These are phyloP conservation scores for Cornus suecica DNA, from an alignment of 148 eudicot genomes.

Conservation along the genomic window DNA sequence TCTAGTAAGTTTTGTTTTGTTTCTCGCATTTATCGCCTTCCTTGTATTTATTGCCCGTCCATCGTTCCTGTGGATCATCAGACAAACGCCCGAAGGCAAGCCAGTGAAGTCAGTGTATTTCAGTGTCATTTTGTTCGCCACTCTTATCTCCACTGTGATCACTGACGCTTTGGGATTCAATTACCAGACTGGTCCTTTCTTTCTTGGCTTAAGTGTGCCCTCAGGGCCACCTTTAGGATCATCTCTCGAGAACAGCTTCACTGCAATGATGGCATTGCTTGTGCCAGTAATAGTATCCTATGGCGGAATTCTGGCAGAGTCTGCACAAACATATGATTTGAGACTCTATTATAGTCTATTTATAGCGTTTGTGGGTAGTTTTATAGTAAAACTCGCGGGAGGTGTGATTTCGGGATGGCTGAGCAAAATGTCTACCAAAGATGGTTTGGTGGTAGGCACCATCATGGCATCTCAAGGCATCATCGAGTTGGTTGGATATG, in stretches of 20 bases:
- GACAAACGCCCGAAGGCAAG: conserved; percentile 33
- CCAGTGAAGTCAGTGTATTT: conserved; percentile 22
- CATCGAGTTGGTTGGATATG: conserved; percentile 11
- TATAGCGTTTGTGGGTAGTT: background rate
- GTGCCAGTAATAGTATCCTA: conserved; percentile 19
- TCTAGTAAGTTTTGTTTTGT: no score
- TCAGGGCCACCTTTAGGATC: conserved; percentile 31
- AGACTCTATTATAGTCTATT: background rate
- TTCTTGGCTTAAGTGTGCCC: conserved; percentile 25
- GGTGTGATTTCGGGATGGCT: conserved; percentile 11
- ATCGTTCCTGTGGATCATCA: conserved; percentile 21
- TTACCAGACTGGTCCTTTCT: conserved; percentile 24
- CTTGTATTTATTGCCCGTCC: background rate
- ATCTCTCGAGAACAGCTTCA: conserved; percentile 22
- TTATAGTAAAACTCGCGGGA: conserved; percentile 1
- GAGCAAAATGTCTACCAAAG: conserved; percentile 27
- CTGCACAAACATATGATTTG: conserved; percentile 10
- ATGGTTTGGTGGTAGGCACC: conserved; percentile 23
- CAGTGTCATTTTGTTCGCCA: conserved; percentile 2
- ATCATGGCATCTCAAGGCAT: conserved; percentile 32
- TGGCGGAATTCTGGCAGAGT: conserved; percentile 20
- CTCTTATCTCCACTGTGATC: conserved; percentile 10
- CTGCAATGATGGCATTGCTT: conserved; percentile 15
- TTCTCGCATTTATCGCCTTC: background rate
- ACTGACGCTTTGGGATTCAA: conserved; percentile 23